A percentile compares a stretch with the other conserved stretches of the same genome.
Conservation (phyloP, 768 basidiomycete genomes). For the Naganishia onofrii region DNA sequence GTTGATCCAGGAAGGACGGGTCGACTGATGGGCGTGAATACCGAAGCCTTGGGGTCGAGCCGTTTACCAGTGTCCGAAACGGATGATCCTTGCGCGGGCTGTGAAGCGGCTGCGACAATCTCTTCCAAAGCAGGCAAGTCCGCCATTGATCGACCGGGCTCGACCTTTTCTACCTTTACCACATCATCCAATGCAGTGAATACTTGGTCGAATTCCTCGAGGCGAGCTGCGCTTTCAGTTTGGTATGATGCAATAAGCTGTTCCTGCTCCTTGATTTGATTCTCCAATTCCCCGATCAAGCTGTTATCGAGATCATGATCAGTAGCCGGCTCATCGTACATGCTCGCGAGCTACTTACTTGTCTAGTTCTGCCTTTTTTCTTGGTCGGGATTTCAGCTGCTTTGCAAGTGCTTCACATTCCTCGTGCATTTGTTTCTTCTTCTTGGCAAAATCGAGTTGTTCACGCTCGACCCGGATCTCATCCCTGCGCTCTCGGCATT, state of each 20-base stretch:
- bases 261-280: conserved; percentile 23
- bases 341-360: background rate
- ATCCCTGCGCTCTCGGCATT: conserved; percentile 7
- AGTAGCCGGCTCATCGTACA: no score
- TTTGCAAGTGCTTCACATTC: conserved; percentile 8
- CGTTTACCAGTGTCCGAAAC: background rate
- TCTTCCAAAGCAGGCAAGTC: conserved; percentile 9
- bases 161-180: conserved; percentile 4
- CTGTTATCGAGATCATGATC: background rate
- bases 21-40: conserved; percentile 3
- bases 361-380: conserved; percentile 13
- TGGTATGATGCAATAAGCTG: conserved; percentile 16
- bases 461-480: conserved; percentile 2
- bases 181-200: conserved; percentile 1
- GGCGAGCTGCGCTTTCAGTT: conserved; percentile 9
- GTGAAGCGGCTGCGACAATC: background rate
- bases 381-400: conserved; percentile 4
- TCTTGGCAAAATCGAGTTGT: conserved; percentile 6
- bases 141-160: conserved; percentile 8
- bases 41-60: conserved; percentile 20
- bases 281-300: conserved; percentile 6
- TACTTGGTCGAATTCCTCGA: conserved; percentile 6
- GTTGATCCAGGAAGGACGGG: background rate
- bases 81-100: background rate
- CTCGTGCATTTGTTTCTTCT: conserved; percentile 23